A percentile compares a stretch with the other conserved stretches of the same genome.
These are phyloP conservation scores for Phytopythium kandeliae DNA, from an alignment of 352 stramenopile genomes.

Conservation along the genomic window DNA sequence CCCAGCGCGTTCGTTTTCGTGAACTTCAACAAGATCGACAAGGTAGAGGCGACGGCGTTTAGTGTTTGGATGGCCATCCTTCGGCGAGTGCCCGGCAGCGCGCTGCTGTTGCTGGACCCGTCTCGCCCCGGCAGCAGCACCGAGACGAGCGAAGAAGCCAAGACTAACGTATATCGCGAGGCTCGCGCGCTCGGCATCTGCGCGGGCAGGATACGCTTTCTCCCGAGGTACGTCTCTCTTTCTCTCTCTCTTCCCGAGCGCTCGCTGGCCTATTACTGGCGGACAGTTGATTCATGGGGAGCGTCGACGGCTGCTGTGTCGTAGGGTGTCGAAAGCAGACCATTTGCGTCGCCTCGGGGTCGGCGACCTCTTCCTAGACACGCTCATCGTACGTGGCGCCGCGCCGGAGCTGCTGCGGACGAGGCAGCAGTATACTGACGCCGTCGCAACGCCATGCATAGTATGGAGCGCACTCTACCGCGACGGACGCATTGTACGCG, in stretches of 20 bases:
- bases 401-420: too few species aligned
- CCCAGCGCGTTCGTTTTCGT: conserved; percentile 43
- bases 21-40: conserved; percentile 90
- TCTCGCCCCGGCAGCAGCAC: conserved; percentile 4
- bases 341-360: conserved; percentile 71
- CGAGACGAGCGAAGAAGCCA: conserved; percentile 24
- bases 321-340: conserved; percentile 52
- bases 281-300: too few species aligned
- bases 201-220: conserved; percentile 43
- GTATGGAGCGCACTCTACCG: conserved; percentile 93
- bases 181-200: conserved; percentile 46
- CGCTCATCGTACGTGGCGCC: too few species aligned
- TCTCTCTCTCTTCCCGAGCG: conserved; percentile 5
- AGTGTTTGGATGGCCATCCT: conserved; percentile 71
- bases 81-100: conserved; percentile 39
- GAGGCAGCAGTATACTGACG: too few species aligned
- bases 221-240: conserved; percentile 24
- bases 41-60: conserved; percentile 66
- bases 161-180: conserved; percentile 42
- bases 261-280: too few species aligned
- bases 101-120: conserved; percentile 56
- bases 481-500: conserved; percentile 82
- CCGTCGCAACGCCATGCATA: too few species aligned
- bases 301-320: too few species aligned
- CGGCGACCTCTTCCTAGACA: conserved; percentile 91